Conservation (phyloP, 148 eudicot species). For the Polygonum aviculare region DNA sequence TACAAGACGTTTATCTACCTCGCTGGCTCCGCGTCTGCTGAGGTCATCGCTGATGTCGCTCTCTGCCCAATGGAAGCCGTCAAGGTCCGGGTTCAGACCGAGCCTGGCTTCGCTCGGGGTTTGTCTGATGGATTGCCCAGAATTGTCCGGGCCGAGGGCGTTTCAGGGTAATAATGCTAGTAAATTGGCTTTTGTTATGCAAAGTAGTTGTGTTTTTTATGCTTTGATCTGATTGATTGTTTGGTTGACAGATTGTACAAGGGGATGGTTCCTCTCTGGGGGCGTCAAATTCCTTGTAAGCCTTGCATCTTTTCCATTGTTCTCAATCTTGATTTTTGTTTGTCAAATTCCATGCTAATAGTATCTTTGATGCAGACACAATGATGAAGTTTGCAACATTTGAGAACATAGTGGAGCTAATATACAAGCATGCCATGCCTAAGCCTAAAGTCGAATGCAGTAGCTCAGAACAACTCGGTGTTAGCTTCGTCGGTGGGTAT, state of each 20-base stretch:
- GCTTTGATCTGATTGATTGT: neutral
- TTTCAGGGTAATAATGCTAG: neutral
- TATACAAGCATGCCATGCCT: conserved; percentile 54
- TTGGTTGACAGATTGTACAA: conserved; percentile 32
- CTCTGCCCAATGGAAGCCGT: conserved; percentile 79
- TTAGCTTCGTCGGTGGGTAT: conserved; percentile 65
- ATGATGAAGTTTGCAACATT: conserved; percentile 80
- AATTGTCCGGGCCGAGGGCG: conserved; percentile 49
- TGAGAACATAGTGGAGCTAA: conserved; percentile 51
- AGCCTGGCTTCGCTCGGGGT: conserved; percentile 65
- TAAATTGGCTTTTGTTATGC: neutral
- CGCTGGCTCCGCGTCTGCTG: conserved; percentile 75
- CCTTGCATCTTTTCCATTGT: neutral
- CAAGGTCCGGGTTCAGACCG: conserved; percentile 76
- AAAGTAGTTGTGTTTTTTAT: neutral
- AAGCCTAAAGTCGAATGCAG: conserved; percentile 62
- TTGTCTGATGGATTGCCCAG: conserved; percentile 68
- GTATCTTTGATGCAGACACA: conserved; percentile 38
- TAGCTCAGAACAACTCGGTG: conserved; percentile 54
- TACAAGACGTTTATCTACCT: conserved; percentile 57
- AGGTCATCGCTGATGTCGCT: conserved; percentile 61
- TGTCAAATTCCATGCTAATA: too few species aligned
- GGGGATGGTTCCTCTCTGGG: conserved; percentile 50
- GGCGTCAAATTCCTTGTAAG: conserved; percentile 68
- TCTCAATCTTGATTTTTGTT: too few species aligned